Base-by-base conservation (phyloP, 116 monocot species). In the Zostera marina region DNA sequence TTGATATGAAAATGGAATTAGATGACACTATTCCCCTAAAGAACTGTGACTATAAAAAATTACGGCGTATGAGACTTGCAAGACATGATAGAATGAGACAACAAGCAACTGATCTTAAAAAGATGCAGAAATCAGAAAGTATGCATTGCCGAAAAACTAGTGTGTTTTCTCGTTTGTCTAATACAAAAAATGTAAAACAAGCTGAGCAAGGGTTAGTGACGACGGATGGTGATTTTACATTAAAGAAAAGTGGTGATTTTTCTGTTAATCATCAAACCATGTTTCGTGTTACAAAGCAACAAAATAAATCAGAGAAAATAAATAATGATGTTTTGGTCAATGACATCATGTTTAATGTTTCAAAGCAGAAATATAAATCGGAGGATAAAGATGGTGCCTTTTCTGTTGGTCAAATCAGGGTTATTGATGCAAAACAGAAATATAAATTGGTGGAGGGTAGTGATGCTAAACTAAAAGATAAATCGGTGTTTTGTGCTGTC, bases 141-240 rank as follows among this genome's bases (percentile, higher is more conserved):
- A 45, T 8, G 12, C 24, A 59, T 41, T 17, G 24, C 4, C 23
- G 25, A 24, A 65, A 58, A 52, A 42, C 12, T 9, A 78, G 70
- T 75, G 86, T 71, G 4, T 75, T 76, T 59, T 58, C 70, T 48
- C 81, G 78, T 14, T 63, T 81, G 66, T 75, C 81, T 24, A 56
- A 39, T 47, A 19, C n/a, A 45, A 56, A 38, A 40, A 49, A 54
- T 11, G 2, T 20, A 13, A 5, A 22, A 8, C 0, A 41, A 44
- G 8, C 7, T 19, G 8, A 13, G 17, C 21, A 39, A 39, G 8
- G 14, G 3, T 58, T 58, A 4, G 16, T 11, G 4, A 20, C 4
- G 58, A 39, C 11, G 1, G 9, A 4, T 22, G 5, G 5, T 19
- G 24, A 23, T 53, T 9, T 23, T 7, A 23, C 23, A 3, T 3